Conservation (phyloP, 495 filamentous ascomycete species). For the Saxophila tyrrhenica region DNA sequence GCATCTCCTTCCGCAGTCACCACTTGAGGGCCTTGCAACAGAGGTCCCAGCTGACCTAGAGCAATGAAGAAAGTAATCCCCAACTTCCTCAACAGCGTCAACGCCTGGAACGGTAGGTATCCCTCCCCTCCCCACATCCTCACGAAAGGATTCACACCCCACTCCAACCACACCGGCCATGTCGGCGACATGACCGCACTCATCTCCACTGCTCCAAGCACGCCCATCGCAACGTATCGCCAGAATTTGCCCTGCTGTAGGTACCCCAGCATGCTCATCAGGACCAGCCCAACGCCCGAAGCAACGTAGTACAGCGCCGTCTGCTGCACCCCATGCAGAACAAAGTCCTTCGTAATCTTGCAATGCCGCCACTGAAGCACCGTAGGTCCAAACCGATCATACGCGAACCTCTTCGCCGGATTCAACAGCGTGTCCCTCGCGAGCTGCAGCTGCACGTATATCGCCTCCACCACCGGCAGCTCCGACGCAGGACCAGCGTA, state of each 20-base stretch:
- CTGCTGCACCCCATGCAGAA: constrained; percentile 50
- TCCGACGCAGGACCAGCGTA: constrained; percentile 31
- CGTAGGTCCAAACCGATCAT: constrained; percentile 80
- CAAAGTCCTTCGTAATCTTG: constrained; percentile 60
- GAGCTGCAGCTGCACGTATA: constrained; percentile 70
- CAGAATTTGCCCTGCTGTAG: constrained; percentile 80
- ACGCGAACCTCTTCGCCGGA: constrained; percentile 74
- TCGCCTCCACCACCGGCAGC: constrained; percentile 37
- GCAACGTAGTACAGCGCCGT: constrained; percentile 54
- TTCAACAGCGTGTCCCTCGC: constrained; percentile 76
- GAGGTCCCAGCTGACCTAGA: constrained; percentile 67
- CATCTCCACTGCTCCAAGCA: constrained; percentile 61
- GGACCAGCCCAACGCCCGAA: constrained; percentile 50
- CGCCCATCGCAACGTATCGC: constrained; percentile 68
- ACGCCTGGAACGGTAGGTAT: constrained; percentile 80
- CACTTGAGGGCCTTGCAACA: constrained; percentile 35
- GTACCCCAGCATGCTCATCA: constrained; percentile 66
- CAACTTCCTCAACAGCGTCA: constrained; percentile 64
- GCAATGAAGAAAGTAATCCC: constrained; percentile 79
- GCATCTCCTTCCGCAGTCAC: constrained; percentile 23
- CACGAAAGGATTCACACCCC: constrained; percentile 54
- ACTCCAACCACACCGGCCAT: constrained; percentile 43
- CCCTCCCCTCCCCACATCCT: constrained; percentile 41
- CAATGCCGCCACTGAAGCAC: constrained; percentile 52
- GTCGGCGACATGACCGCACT: constrained; percentile 58